Evolutionary conservation across 2,329 filamentous ascomycete species (phyloP).

Genomic region (Lachnellula arida): DNA sequence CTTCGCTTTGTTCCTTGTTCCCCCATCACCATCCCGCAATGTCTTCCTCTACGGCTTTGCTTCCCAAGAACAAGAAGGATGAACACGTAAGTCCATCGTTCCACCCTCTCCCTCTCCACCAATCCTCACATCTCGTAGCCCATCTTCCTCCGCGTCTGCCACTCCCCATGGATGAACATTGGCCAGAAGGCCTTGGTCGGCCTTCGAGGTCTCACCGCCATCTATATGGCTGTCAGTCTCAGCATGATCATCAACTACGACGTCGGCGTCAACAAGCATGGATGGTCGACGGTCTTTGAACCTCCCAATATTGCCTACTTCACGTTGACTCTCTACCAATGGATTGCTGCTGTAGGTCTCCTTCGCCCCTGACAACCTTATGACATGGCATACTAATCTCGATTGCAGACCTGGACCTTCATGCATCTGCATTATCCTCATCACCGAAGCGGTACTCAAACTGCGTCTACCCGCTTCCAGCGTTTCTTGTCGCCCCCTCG

Average conservation of each 20-base stretch:
- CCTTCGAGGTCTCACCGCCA: conserved; percentile 22
- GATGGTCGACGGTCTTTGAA: conserved; percentile 25
- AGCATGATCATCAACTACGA: conserved; percentile 26
- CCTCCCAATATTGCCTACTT: conserved; percentile 29
- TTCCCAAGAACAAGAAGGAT: conserved; percentile 28
- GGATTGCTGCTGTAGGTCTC: conserved; percentile 28
- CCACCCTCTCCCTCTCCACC: background rate
- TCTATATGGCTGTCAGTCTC: conserved; percentile 24
- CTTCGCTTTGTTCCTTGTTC: background rate
- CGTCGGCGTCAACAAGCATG: conserved; percentile 13
- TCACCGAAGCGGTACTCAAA: conserved; percentile 14
- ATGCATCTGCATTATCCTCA: conserved; percentile 33
- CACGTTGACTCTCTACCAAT: conserved; percentile 28
- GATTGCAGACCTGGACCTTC: conserved; percentile 29
- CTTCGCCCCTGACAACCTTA: background rate
- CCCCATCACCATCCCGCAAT: conserved; percentile 14
- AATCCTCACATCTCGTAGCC: conserved; percentile 18
- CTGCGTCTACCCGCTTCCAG: conserved; percentile 13
- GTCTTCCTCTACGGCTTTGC: conserved; percentile 33
- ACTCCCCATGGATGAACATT: conserved; percentile 31
- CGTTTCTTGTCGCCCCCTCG: conserved; percentile 25
- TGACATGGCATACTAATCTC: background rate
- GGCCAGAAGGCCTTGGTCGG: conserved; percentile 26
- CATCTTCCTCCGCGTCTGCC: conserved; percentile 33
- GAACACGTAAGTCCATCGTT: conserved; percentile 21